These are phyloP conservation scores for Turritis glabra DNA, from an alignment of 345 rosid genomes.

Conservation along the genomic window DNA sequence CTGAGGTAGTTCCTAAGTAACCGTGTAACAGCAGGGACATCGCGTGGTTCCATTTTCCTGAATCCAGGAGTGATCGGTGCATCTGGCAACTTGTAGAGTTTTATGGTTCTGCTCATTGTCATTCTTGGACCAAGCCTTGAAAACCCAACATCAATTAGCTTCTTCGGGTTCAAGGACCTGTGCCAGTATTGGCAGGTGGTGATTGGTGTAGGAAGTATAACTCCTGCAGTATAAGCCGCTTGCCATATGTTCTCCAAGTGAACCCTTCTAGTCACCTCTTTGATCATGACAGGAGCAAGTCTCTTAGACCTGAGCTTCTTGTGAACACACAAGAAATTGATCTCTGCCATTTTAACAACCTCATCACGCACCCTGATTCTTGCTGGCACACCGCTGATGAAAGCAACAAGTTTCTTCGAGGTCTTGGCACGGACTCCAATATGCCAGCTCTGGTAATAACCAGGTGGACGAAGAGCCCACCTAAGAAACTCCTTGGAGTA, in stretches of 20 bases:
- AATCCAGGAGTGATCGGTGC: constrained; percentile 80
- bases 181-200: constrained; percentile 96
- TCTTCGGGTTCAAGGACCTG: constrained; percentile 92
- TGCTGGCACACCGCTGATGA: constrained; percentile 88
- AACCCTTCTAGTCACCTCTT: constrained; percentile 94
- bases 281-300: constrained; percentile 95
- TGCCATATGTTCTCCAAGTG: constrained; percentile 95
- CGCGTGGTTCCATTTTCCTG: constrained; percentile 82
- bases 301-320: constrained; percentile 95
- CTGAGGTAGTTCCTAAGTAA: constrained; percentile 70
- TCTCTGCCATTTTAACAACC: constrained; percentile 87
- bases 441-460: constrained; percentile 82
- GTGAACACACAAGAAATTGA: constrained; percentile 93
- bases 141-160: constrained; percentile 95
- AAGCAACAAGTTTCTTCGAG: constrained; percentile 83
- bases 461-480: constrained; percentile 92
- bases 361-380: constrained; percentile 78
- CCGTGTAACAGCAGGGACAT: constrained; percentile 85
- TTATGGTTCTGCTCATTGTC: constrained; percentile 97
- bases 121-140: constrained; percentile 88
- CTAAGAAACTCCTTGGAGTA: constrained; percentile 92
- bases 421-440: constrained; percentile 85
- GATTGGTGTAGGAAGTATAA: constrained; percentile 86
- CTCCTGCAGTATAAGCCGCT: constrained; percentile 95
- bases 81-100: constrained; percentile 79